phyloP scores from a whole-genome alignment of 208 protist species.

The Trypanosoma mega region DNA sequence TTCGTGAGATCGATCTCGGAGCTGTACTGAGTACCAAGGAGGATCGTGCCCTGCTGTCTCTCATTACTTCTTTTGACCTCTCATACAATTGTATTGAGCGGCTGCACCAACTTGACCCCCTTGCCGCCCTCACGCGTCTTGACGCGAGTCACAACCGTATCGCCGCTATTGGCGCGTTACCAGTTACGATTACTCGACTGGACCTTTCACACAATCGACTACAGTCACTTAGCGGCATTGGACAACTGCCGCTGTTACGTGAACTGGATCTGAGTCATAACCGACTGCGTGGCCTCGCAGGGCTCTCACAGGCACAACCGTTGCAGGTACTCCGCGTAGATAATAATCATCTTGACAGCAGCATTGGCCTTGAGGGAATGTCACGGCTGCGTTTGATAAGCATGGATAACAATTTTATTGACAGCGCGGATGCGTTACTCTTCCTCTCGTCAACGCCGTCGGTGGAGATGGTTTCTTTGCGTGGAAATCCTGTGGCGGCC shows the following conservation, averaged over 20 bases:
- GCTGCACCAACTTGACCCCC: conserved; percentile 50
- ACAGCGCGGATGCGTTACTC: conserved; percentile 60
- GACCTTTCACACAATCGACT: conserved; percentile 82
- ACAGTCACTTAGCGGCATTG: conserved; percentile 51
- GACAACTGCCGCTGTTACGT: conserved; percentile 53
- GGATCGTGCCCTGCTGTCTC: conserved; percentile 49
- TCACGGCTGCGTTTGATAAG: conserved; percentile 45
- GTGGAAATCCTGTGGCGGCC: conserved; percentile 58
- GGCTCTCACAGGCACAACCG: conserved; percentile 38
- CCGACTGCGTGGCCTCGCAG: conserved; percentile 49
- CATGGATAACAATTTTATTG: conserved; percentile 74
- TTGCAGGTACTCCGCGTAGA: conserved; percentile 68
- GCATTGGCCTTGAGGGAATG: conserved; percentile 54
- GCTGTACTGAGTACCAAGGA: conserved; percentile 56
- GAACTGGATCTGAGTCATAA: conserved; percentile 83
- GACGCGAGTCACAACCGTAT: conserved; percentile 80
- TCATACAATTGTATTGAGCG: conserved; percentile 72
- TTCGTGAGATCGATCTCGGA: conserved; percentile 73
- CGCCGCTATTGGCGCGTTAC: conserved; percentile 41
- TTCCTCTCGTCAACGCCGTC: conserved; percentile 43
- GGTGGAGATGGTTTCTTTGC: conserved; percentile 59
- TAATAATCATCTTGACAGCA: conserved; percentile 62
- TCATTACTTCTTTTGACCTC: conserved; percentile 83
- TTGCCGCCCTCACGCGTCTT: conserved; percentile 53
- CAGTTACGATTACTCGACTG: conserved; percentile 59